Evolutionary conservation across 108 stramenopile species (phyloP), one percentile per base, ranked within the genome.

Genomic region (Nitzschia palea): DNA sequence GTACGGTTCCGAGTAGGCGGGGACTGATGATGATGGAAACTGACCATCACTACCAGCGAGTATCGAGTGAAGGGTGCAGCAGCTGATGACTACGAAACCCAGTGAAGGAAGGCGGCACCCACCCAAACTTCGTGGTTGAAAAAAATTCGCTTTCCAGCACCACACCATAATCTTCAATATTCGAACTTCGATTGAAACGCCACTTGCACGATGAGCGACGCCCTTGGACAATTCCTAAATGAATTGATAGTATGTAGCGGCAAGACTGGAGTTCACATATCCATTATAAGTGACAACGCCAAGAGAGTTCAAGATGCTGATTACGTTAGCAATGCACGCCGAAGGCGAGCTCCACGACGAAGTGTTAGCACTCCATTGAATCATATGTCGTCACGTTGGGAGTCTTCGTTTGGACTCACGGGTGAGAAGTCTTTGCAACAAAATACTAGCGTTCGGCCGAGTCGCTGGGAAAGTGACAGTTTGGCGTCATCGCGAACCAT

Each of bases 361-460:
- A 60, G 59, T 60, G 59, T 32, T 5, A 60, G 59, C 22, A 42
- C 59, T 1, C 59, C 59, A 42, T 60, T 60, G 40, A 43, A 60
- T 34, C 59, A 60, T 40, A 60, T 60, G 59, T 40, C 59, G 2
- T 40, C 59, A 60, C 35, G 59, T 20, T 60, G 59, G 59, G 59
- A 60, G 10, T 8, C 59, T 17, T 36, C 59, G 8, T 60, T 12
- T n/a, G 43, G 40, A 10, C 22, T 43, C 25, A n/a, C n/a, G n/a
- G n/a, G n/a, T n/a, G n/a, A n/a, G n/a, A 25, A 20, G 10, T 40
- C 37, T 10, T 6, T 51, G 22, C 17, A 55, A 29, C 30, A 23
- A 28, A 55, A 31, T 12, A 55, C 3, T 12, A 32, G 48, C 48
- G 17, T 5, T 17, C 15, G 14, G 17, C 6, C 20, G 20, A 60